A percentile compares a stretch with the other conserved stretches of the same genome.
Evolutionary conservation across 805 yeast species (phyloP).

Genomic region (Candida incommunis): DNA sequence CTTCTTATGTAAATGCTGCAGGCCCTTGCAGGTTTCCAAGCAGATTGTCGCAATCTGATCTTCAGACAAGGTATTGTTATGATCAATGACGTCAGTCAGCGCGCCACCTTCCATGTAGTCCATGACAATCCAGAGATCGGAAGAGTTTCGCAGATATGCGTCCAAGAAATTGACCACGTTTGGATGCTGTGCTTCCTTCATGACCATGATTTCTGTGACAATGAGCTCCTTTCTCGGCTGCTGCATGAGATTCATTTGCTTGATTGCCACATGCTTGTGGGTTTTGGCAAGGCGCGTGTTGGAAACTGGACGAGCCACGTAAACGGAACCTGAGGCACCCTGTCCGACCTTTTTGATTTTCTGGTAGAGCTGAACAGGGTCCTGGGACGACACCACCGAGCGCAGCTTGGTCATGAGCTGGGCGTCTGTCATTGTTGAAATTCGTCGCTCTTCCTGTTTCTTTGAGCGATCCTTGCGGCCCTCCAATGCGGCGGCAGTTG

Average conservation of each 20-base stretch:
- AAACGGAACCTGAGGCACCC: slow-evolving; percentile 97
- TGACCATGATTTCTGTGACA: slow-evolving; percentile 87
- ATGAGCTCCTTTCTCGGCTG: slow-evolving; percentile 95
- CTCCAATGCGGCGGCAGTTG: slow-evolving; percentile 20
- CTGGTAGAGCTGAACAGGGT: slow-evolving; percentile 57
- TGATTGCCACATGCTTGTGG: slow-evolving; percentile 57
- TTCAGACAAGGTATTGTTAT: slow-evolving; percentile 69
- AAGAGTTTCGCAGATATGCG: slow-evolving; percentile 51
- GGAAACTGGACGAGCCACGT: slow-evolving; percentile 52
- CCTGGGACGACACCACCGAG: slow-evolving; percentile 67
- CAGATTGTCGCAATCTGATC: slow-evolving; percentile 93
- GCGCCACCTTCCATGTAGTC: slow-evolving; percentile 99
- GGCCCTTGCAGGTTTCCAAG: slow-evolving; percentile 76
- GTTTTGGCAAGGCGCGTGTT: neutral
- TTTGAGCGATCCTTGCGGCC: slow-evolving; percentile 30
- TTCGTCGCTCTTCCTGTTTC: slow-evolving; percentile 48
- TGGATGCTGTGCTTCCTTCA: slow-evolving; percentile 81
- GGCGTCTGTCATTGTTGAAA: slow-evolving; percentile 63
- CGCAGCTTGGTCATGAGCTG: slow-evolving; percentile 72
- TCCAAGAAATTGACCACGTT: slow-evolving; percentile 93
- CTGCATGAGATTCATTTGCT: slow-evolving; percentile 87
- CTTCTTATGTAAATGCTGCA: slow-evolving; percentile 75
- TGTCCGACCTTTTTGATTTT: slow-evolving; percentile 76
- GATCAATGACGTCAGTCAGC: slow-evolving; percentile 87
- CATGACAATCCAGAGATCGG: slow-evolving; percentile 86